These are phyloP conservation scores for Aspergillus avenaceus DNA, from an alignment of 495 filamentous ascomycete species.

Conservation along the genomic window DNA sequence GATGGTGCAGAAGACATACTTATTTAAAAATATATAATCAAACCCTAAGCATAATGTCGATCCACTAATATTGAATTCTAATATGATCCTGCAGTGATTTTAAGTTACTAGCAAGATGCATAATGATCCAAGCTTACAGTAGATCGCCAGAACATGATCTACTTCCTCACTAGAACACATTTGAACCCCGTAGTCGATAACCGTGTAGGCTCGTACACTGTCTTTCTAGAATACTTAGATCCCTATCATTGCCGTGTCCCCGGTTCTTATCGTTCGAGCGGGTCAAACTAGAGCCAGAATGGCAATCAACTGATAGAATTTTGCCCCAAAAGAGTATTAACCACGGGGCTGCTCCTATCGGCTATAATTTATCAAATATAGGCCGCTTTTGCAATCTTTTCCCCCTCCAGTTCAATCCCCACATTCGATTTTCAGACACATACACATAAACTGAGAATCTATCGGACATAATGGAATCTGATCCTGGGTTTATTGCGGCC, in stretches of 20 bases:
- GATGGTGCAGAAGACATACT: no score
- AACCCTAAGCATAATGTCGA: no score
- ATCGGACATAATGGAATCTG: conserved; percentile 35
- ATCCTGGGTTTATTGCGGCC: conserved; percentile 54
- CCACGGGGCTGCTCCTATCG: conserved; percentile 3
- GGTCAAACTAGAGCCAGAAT: conserved; percentile 13
- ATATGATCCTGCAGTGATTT: no score
- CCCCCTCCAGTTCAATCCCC: not conserved
- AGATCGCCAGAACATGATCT: no score
- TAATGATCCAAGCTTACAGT: no score
- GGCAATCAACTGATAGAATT: conserved; percentile 10
- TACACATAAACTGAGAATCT: not conserved
- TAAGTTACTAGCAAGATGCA: no score
- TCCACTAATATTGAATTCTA: no score
- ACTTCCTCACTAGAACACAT: no score
- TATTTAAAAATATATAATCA: no score
- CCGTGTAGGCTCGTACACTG: no score
- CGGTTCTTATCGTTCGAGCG: conserved; percentile 7
- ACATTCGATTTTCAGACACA: not conserved
- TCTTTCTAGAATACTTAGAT: not conserved
- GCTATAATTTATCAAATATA: not conserved
- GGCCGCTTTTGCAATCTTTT: not conserved
- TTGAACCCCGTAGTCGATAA: no score
- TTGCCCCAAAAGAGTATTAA: conserved; percentile 1
- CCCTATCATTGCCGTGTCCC: no score